Evolutionary conservation across 306 rosid species (phyloP).

Genomic region (Quercus cerris): DNA sequence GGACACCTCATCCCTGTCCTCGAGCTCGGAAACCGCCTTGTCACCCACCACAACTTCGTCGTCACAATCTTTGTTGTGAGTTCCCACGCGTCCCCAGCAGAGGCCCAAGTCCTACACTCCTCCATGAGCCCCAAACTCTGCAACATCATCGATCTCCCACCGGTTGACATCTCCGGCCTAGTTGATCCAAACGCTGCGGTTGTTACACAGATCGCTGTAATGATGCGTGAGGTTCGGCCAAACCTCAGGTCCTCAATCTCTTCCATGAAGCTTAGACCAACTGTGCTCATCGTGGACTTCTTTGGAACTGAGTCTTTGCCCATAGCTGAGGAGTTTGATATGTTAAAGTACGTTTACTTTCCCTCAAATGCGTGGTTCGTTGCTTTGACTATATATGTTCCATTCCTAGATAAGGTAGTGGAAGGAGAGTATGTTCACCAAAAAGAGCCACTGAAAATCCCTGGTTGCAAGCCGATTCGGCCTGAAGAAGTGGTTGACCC

Average conservation of each 20-base stretch:
- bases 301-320: conserved; percentile 42
- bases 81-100: conserved; percentile 25
- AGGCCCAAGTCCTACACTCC: conserved; percentile 25
- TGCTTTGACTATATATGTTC: conserved; percentile 19
- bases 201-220: neutral
- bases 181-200: neutral
- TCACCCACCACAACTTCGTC: conserved; percentile 20
- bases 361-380: conserved; percentile 44
- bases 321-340: conserved; percentile 43
- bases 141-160: conserved; percentile 36
- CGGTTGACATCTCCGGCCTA: conserved; percentile 3
- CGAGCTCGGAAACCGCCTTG: conserved; percentile 42
- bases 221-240: conserved; percentile 28
- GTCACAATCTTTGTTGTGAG: conserved; percentile 39
- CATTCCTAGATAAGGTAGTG: conserved; percentile 24
- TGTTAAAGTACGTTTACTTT: conserved; percentile 38
- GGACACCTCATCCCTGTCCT: conserved; percentile 57
- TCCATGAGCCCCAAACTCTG: neutral
- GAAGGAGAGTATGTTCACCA: conserved; percentile 36
- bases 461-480: conserved; percentile 32
- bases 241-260: conserved; percentile 16
- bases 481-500: conserved; percentile 39
- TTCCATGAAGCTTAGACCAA: conserved; percentile 17
- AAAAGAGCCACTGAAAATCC: conserved; percentile 27
- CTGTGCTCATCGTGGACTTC: conserved; percentile 46